These are phyloP conservation scores for Hansenula lynferdii DNA, from an alignment of 1,139 yeast species.

Conservation along the genomic window DNA sequence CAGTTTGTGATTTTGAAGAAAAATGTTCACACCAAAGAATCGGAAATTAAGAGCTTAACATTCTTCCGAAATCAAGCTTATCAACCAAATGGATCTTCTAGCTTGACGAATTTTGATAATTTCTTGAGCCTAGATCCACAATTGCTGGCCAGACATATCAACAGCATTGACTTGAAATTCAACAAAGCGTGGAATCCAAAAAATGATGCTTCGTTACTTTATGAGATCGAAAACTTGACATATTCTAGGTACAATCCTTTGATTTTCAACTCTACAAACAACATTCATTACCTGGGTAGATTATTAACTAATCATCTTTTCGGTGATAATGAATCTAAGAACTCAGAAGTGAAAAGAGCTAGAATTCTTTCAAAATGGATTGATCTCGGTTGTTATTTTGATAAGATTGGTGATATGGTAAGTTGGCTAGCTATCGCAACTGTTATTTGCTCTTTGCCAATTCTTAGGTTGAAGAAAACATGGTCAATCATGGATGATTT, in stretches of 20 bases:
- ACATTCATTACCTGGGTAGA: conserved; percentile 75
- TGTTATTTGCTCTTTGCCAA: conserved; percentile 76
- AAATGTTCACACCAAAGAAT: conserved; percentile 36
- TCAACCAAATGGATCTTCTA: conserved; percentile 19
- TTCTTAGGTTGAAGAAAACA: conserved; percentile 64
- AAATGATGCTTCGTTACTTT: conserved; percentile 53
- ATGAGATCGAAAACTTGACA: conserved; percentile 31
- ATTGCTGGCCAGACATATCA: conserved; percentile 50
- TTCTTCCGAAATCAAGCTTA: conserved; percentile 16
- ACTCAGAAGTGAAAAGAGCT: conserved; percentile 47
- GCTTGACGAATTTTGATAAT: conserved; percentile 25
- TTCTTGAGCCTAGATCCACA: conserved; percentile 45
- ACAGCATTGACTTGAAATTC: conserved; percentile 52
- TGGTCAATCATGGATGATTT: conserved; percentile 74
- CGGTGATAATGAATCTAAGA: conserved; percentile 21
- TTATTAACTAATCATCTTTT: conserved; percentile 70
- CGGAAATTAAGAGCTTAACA: conserved; percentile 33
- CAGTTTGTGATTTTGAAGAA: conserved; percentile 39
- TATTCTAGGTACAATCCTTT: conserved; percentile 50
- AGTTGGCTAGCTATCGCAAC: conserved; percentile 93
- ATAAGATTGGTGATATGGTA: conserved; percentile 86
- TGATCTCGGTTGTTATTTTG: conserved; percentile 72
- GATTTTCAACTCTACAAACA: conserved; percentile 61
- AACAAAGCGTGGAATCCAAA: conserved; percentile 73
- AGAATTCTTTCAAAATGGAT: conserved; percentile 78